These are phyloP conservation scores for Escovopsis weberi DNA, from an alignment of 2,329 filamentous ascomycete species.

Conservation along the genomic window DNA sequence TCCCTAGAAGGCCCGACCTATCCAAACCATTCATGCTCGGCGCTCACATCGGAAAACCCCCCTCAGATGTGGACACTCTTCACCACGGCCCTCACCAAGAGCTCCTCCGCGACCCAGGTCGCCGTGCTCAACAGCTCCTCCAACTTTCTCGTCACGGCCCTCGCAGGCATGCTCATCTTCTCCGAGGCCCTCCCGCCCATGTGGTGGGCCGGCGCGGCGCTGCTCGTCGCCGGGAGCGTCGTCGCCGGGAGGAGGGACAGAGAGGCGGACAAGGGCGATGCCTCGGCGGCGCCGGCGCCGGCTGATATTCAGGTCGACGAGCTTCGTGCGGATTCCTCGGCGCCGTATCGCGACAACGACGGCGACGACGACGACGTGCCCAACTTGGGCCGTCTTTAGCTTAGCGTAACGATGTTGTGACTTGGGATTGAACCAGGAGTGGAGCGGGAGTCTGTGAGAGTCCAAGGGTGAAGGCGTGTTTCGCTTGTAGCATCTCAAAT, in stretches of 20 bases:
- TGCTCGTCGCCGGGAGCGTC: slow-evolving; percentile 64
- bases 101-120: slow-evolving; percentile 63
- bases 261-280: slow-evolving; percentile 24
- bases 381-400: too few species aligned
- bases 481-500: too few species aligned
- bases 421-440: too few species aligned
- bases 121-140: slow-evolving; percentile 70
- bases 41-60: too few species aligned
- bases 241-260: slow-evolving; percentile 60
- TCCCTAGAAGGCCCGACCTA: too few species aligned
- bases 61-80: slow-evolving; percentile 67
- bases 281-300: slow-evolving; percentile 9
- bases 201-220: slow-evolving; percentile 61
- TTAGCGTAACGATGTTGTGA: too few species aligned
- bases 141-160: slow-evolving; percentile 66
- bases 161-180: slow-evolving; percentile 58
- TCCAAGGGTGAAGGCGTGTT: too few species aligned
- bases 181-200: slow-evolving; percentile 54
- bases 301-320: slow-evolving; percentile 19
- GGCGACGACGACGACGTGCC: too few species aligned
- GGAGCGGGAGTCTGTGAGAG: too few species aligned
- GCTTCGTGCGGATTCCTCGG: too few species aligned
- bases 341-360: too few species aligned
- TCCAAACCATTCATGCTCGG: too few species aligned
- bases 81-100: slow-evolving; percentile 60